These are phyloP conservation scores for Mycosphaerella sp. DNA, from an alignment of 2,329 filamentous ascomycete genomes.

Conservation along the genomic window DNA sequence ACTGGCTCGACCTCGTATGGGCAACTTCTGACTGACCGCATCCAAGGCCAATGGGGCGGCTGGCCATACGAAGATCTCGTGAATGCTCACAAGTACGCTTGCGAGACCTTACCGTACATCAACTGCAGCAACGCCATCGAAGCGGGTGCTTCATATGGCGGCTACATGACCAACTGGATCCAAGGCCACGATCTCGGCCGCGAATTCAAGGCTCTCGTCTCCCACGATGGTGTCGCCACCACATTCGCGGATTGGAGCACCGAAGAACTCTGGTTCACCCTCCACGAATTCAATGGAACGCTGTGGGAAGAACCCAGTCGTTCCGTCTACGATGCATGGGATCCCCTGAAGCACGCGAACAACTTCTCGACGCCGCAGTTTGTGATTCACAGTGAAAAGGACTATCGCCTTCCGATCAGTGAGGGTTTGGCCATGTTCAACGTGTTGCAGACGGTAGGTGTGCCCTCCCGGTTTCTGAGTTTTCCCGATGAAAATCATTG, in stretches of 20 bases:
- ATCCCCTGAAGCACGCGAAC: constrained; percentile 21
- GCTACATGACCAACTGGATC: constrained; percentile 50
- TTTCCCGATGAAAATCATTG: constrained; percentile 24
- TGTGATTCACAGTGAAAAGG: constrained; percentile 24
- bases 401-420: constrained; percentile 22
- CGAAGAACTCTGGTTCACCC: constrained; percentile 49
- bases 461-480: constrained; percentile 22
- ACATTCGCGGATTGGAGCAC: constrained; percentile 38
- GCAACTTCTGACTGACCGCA: constrained; percentile 27
- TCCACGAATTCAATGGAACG: constrained; percentile 47
- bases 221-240: constrained; percentile 68
- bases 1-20: constrained; percentile 30
- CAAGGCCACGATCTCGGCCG: constrained; percentile 77
- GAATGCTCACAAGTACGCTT: constrained; percentile 21
- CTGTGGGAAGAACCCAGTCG: constrained; percentile 40
- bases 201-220: constrained; percentile 80
- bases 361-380: constrained; percentile 25
- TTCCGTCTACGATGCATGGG: constrained; percentile 17
- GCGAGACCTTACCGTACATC: constrained; percentile 21
- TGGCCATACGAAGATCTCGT: constrained; percentile 26
- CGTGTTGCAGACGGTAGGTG: constrained; percentile 20
- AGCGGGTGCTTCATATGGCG: constrained; percentile 35
- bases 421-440: constrained; percentile 26
- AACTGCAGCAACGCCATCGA: constrained; percentile 25
- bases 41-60: constrained; percentile 23